These are phyloP conservation scores for Neolentinus lepideus DNA, from an alignment of 1,284 basidiomycete genomes.

Conservation along the genomic window DNA sequence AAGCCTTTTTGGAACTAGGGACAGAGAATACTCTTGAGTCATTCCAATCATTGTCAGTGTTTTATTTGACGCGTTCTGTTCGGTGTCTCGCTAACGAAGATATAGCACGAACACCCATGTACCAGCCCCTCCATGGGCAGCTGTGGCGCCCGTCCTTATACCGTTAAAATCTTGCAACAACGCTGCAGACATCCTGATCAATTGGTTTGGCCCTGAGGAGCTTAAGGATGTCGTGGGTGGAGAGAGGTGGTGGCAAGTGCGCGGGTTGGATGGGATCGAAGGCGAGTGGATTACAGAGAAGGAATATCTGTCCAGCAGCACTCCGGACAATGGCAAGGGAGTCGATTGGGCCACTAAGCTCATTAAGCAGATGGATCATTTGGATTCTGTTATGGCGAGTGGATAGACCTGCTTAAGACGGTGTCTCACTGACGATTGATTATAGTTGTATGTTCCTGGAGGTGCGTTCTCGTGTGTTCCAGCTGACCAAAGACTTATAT, in stretches of 20 bases:
- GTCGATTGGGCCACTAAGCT: constrained; percentile 31
- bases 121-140: constrained; percentile 73
- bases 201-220: constrained; percentile 72
- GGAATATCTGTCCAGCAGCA: constrained; percentile 30
- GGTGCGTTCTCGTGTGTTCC: constrained; percentile 29
- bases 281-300: constrained; percentile 76
- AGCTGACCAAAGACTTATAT: no score
- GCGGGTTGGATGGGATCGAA: constrained; percentile 59
- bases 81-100: constrained; percentile 1
- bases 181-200: constrained; percentile 69
- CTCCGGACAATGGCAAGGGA: constrained; percentile 19
- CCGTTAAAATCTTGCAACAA: constrained; percentile 53
- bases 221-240: constrained; percentile 72
- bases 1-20: constrained; percentile 56
- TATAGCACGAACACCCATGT: constrained; percentile 69
- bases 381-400: constrained; percentile 50
- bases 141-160: constrained; percentile 64
- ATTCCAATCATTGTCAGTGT: constrained; percentile 46
- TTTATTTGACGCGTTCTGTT: neutral
- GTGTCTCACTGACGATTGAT: neutral
- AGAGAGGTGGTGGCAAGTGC: constrained; percentile 83
- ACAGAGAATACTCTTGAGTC: constrained; percentile 55
- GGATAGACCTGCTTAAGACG: neutral
- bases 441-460: constrained; percentile 72
- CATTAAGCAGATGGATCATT: constrained; percentile 44